Conservation (phyloP, 306 rosid genomes). For the Inga laurina region DNA sequence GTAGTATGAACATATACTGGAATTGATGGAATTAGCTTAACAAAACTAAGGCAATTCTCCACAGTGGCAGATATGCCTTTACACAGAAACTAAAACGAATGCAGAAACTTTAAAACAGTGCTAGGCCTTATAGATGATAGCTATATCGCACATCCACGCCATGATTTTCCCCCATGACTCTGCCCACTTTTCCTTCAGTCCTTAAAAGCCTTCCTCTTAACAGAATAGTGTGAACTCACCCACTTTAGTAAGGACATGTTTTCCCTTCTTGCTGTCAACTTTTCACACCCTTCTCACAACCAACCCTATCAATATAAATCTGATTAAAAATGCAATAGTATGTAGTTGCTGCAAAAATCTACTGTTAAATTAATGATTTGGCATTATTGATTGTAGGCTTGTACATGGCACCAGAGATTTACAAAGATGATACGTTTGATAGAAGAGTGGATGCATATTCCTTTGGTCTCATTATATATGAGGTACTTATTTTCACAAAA, state of each 20-base stretch:
- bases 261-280: background rate
- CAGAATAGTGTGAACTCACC: background rate
- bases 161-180: background rate
- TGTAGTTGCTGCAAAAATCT: conserved; percentile 19
- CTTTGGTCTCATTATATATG: conserved; percentile 85
- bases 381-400: conserved; percentile 54
- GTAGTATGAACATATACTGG: background rate
- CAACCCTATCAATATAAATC: background rate
- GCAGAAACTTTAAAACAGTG: background rate
- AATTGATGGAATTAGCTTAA: background rate
- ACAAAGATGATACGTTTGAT: conserved; percentile 73
- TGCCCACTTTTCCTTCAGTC: background rate
- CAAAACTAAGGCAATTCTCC: background rate
- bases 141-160: background rate
- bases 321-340: background rate
- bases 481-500: conserved; percentile 54
- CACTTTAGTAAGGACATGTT: background rate
- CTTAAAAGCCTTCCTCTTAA: background rate
- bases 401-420: conserved; percentile 90
- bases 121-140: background rate
- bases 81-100: background rate
- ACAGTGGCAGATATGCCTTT: background rate
- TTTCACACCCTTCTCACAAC: background rate
- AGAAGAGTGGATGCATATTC: conserved; percentile 89
- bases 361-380: conserved; percentile 34